phyloP scores from a whole-genome alignment of 164 flowering plant species.

The Pachysandra terminalis region DNA sequence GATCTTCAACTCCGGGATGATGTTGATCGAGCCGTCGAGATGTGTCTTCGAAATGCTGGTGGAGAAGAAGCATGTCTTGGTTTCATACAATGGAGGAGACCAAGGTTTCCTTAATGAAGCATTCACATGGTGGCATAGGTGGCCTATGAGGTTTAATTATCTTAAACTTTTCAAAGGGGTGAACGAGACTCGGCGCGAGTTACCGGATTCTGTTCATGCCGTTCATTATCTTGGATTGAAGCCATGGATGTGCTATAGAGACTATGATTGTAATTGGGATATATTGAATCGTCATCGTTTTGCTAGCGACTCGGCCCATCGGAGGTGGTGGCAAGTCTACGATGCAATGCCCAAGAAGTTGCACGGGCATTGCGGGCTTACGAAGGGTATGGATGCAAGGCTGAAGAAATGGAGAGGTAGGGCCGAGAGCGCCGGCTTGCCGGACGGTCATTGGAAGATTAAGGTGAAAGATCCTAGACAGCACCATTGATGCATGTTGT shows the following conservation, averaged over 20 bases:
- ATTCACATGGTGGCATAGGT: conserved; percentile 88
- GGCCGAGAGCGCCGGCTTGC: conserved; percentile 29
- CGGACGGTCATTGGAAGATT: conserved; percentile 63
- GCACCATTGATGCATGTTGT: conserved; percentile 6
- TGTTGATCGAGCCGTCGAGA: conserved; percentile 69
- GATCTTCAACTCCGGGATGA: conserved; percentile 74
- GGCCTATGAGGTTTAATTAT: conserved; percentile 38
- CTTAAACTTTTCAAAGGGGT: conserved; percentile 29
- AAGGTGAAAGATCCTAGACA: conserved; percentile 50
- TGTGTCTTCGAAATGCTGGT: conserved; percentile 55
- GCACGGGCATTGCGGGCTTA: conserved; percentile 43
- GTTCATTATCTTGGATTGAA: conserved; percentile 76
- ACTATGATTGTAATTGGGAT: conserved; percentile 92
- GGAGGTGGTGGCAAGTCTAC: conserved; percentile 68
- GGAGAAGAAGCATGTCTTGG: conserved; percentile 27
- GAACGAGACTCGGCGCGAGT: background rate
- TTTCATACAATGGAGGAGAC: conserved; percentile 78
- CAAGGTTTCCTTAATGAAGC: conserved; percentile 81
- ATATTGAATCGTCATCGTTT: conserved; percentile 21
- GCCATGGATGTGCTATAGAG: conserved; percentile 87
- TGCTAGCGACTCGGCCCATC: conserved; percentile 65
- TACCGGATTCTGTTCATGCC: conserved; percentile 25
- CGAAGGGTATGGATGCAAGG: conserved; percentile 24
- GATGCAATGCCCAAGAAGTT: conserved; percentile 47
- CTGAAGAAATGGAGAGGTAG: conserved; percentile 32